These are phyloP conservation scores for Aspergillus bombycis DNA, from an alignment of 2,329 filamentous ascomycete genomes.

Conservation along the genomic window DNA sequence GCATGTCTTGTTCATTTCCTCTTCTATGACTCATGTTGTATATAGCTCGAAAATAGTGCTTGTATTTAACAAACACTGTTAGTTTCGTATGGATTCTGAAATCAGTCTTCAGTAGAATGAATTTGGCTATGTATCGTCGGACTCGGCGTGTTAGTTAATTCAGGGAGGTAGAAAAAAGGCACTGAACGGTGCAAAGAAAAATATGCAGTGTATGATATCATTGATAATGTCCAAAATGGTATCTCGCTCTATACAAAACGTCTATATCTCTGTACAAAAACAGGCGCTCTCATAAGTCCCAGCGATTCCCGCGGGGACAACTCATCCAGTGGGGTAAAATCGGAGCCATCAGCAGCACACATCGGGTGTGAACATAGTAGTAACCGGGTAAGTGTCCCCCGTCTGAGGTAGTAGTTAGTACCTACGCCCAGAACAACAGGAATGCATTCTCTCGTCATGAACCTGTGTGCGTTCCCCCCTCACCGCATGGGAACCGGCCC, in stretches of 20 bases:
- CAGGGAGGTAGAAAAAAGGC: too few relatives aligned
- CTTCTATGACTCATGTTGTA: too few relatives aligned
- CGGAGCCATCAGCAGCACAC: neutral
- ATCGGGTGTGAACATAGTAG: neutral
- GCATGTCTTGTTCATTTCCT: too few relatives aligned
- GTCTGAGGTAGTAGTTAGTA: neutral
- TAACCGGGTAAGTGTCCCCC: neutral
- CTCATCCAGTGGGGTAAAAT: neutral
- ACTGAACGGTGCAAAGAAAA: too few relatives aligned
- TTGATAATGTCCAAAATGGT: neutral
- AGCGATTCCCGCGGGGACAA: neutral
- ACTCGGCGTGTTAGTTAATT: too few relatives aligned
- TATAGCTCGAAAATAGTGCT: too few relatives aligned
- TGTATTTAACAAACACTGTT: too few relatives aligned
- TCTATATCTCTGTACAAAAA: neutral
- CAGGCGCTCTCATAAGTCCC: neutral
- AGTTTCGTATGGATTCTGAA: too few relatives aligned
- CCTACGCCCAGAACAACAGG: neutral
- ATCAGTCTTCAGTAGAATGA: too few relatives aligned
- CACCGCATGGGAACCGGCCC: constrained; percentile 5
- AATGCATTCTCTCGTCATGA: neutral
- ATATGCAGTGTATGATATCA: too few relatives aligned
- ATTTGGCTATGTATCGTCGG: too few relatives aligned
- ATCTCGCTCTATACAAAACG: neutral
- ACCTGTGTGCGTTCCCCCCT: neutral